Evolutionary conservation across 805 yeast species (phyloP).

Genomic region (Monosporozyma yasuniensis): DNA sequence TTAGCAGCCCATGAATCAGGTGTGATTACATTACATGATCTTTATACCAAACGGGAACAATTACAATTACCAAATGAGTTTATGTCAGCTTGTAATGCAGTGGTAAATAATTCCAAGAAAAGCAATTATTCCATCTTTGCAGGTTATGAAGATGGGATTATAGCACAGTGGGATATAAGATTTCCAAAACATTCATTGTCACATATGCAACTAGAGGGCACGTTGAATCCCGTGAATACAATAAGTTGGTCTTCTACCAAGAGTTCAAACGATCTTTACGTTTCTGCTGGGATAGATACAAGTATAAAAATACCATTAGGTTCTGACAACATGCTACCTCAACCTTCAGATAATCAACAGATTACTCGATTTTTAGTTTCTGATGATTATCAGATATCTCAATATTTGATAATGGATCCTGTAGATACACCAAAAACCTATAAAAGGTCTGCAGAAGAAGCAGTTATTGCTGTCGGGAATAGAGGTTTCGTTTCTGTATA

Average conservation of each 20-base stretch:
- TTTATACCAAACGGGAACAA: slow-evolving; percentile 21
- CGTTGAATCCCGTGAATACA: not conserved
- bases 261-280: slow-evolving; percentile 1
- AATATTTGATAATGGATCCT: slow-evolving; percentile 2
- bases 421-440: no score
- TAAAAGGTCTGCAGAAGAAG: slow-evolving; percentile 4
- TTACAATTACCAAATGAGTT: slow-evolving; percentile 22
- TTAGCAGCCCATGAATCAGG: slow-evolving; percentile 37
- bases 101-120: slow-evolving; percentile 3
- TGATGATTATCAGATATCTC: slow-evolving; percentile 14
- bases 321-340: not conserved
- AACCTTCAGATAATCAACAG: not conserved
- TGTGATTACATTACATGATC: slow-evolving; percentile 35
- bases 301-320: slow-evolving; percentile 8
- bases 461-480: slow-evolving; percentile 15
- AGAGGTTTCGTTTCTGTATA: slow-evolving; percentile 13
- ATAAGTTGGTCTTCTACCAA: not conserved
- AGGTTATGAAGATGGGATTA: slow-evolving; percentile 30
- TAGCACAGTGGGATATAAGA: slow-evolving; percentile 38
- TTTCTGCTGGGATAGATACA: slow-evolving; percentile 34
- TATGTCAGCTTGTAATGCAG: slow-evolving; percentile 18
- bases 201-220: not conserved
- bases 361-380: slow-evolving; percentile 12
- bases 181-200: slow-evolving; percentile 4
- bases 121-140: slow-evolving; percentile 16